phyloP scores from a whole-genome alignment of 805 yeast species.

The Kazachstania kunashirensis region DNA sequence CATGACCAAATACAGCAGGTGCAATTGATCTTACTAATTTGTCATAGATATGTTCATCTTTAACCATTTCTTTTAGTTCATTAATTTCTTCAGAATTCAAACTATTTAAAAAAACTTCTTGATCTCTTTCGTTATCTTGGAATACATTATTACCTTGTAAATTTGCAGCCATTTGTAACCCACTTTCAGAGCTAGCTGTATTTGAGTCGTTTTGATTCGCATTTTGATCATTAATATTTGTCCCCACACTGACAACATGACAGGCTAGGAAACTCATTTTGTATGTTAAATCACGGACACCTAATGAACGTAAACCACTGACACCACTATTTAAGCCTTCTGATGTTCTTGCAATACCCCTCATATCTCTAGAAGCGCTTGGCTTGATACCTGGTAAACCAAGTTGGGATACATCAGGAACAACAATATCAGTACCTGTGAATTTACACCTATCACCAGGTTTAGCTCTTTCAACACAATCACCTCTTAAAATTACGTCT shows the following conservation, averaged over 20 bases:
- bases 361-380: constrained; percentile 60
- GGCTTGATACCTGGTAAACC: constrained; percentile 95
- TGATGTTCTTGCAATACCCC: constrained; percentile 32
- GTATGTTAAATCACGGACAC: constrained; percentile 89
- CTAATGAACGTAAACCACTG: constrained; percentile 79
- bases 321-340: constrained; percentile 79
- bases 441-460: constrained; percentile 94
- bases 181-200: constrained; percentile 13
- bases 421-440: constrained; percentile 89
- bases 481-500: constrained; percentile 88
- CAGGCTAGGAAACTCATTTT: constrained; percentile 85
- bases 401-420: constrained; percentile 88
- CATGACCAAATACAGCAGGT: constrained; percentile 95
- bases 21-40: constrained; percentile 83
- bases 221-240: constrained; percentile 14
- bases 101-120: constrained; percentile 68
- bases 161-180: constrained; percentile 21
- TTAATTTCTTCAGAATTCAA: constrained; percentile 72
- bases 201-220: constrained; percentile 1
- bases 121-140: constrained; percentile 54
- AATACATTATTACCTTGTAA: constrained; percentile 19
- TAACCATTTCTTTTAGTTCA: constrained; percentile 83
- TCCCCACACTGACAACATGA: constrained; percentile 63
- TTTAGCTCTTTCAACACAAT: constrained; percentile 88
- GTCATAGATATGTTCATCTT: constrained; percentile 74